Evolutionary conservation across 352 stramenopile species (phyloP).

Genomic region (Pythium vanterpoolii): DNA sequence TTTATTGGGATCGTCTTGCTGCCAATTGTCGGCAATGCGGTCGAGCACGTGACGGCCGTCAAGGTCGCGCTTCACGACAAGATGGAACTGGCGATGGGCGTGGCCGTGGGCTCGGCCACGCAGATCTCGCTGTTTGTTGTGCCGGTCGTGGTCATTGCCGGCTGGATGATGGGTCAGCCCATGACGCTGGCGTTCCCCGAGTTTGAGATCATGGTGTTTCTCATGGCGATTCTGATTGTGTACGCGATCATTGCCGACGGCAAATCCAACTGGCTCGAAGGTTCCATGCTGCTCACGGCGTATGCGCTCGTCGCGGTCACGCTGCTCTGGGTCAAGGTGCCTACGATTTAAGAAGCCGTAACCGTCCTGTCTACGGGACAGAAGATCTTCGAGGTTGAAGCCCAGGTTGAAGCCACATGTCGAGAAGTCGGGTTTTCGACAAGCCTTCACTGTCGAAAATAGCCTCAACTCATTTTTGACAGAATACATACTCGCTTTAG

Average conservation of each 20-base stretch:
- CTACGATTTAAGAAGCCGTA: constrained; percentile 8
- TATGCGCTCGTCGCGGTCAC: constrained; percentile 87
- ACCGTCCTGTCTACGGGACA: background rate
- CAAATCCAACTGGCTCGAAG: constrained; percentile 91
- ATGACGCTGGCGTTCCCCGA: constrained; percentile 97
- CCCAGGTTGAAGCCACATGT: constrained; percentile 1
- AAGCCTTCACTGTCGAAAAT: background rate
- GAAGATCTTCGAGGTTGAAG: too few relatives aligned
- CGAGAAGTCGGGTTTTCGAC: constrained; percentile 7
- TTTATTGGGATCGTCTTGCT: constrained; percentile 95
- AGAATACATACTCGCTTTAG: background rate
- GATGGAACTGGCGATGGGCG: constrained; percentile 98
- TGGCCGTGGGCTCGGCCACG: constrained; percentile 96
- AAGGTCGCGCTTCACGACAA: constrained; percentile 97
- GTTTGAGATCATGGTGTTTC: constrained; percentile 96
- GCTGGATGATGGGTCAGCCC: constrained; percentile 90
- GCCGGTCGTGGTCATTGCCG: constrained; percentile 92
- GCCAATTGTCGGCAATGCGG: constrained; percentile 97
- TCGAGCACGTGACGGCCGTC: constrained; percentile 97
- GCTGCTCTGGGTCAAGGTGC: constrained; percentile 81
- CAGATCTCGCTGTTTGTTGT: constrained; percentile 98
- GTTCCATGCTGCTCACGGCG: constrained; percentile 89
- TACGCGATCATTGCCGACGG: constrained; percentile 89
- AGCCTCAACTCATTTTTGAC: constrained; percentile 2
- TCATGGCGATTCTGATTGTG: constrained; percentile 96